Percentiles rank a stretch among this genome's conserved stretches.
Evolutionary conservation across 768 basidiomycete species (phyloP).

Genomic region (Boletus barrowsii): DNA sequence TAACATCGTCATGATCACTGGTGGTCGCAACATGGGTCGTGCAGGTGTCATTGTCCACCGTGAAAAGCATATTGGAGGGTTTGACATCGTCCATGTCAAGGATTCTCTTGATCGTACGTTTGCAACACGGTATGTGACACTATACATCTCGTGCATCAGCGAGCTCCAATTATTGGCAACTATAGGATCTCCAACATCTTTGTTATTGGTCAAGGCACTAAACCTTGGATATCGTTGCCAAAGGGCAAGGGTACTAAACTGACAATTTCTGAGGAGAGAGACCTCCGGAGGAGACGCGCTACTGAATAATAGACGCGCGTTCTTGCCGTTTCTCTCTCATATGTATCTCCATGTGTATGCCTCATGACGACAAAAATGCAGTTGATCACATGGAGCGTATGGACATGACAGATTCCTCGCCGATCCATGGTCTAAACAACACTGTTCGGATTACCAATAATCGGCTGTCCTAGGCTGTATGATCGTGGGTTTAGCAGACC

Average conservation of each 20-base stretch:
- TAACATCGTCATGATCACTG: slow-evolving; percentile 96
- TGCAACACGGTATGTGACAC: slow-evolving; percentile 80
- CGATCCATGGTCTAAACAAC: background rate
- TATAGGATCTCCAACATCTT: slow-evolving; percentile 93
- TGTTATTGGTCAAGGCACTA: slow-evolving; percentile 92
- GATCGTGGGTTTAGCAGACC: slow-evolving; percentile 39
- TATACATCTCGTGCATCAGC: background rate
- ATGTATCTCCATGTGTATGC: slow-evolving; percentile 22
- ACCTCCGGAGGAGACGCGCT: slow-evolving; percentile 82
- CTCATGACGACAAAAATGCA: slow-evolving; percentile 20
- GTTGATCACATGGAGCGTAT: slow-evolving; percentile 14
- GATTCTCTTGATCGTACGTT: slow-evolving; percentile 94
- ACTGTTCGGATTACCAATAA: slow-evolving; percentile 40
- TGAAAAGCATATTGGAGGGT: slow-evolving; percentile 97
- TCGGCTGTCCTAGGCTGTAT: slow-evolving; percentile 40
- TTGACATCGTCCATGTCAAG: slow-evolving; percentile 98
- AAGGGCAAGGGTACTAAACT: slow-evolving; percentile 98
- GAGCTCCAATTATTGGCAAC: background rate
- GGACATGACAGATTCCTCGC: background rate
- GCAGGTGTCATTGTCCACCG: slow-evolving; percentile 93
- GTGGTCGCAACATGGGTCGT: slow-evolving; percentile 99
- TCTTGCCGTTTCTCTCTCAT: slow-evolving; percentile 5
- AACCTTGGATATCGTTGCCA: slow-evolving; percentile 96
- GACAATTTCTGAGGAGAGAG: slow-evolving; percentile 95
- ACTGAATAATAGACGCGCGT: slow-evolving; percentile 54